phyloP scores from a whole-genome alignment of 2,329 filamentous ascomycete species.

The Fusarium ambrosium region DNA sequence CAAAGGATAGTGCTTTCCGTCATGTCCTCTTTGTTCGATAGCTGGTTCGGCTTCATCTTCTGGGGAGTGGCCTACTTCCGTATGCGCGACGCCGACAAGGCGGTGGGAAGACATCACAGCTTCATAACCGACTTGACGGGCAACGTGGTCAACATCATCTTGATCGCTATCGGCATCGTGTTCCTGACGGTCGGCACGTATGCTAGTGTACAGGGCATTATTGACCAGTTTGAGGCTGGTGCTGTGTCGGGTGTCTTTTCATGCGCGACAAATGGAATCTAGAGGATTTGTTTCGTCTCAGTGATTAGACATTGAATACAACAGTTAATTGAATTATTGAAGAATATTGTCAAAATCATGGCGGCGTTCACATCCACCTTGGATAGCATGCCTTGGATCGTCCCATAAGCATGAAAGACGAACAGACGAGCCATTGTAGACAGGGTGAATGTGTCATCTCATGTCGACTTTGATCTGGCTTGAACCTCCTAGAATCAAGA shows the following conservation, averaged over 20 bases:
- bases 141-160: conserved; percentile 76
- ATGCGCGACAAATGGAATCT: conserved; percentile 77
- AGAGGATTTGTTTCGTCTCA: neutral
- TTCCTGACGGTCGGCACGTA: conserved; percentile 89
- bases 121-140: conserved; percentile 64
- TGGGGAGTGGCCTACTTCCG: conserved; percentile 87
- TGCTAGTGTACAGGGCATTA: conserved; percentile 79
- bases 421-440: neutral
- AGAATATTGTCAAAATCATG: neutral
- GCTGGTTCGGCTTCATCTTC: conserved; percentile 96
- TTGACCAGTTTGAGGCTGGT: conserved; percentile 76
- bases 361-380: neutral
- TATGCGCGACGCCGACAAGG: conserved; percentile 75
- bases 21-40: conserved; percentile 92
- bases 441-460: neutral
- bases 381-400: neutral
- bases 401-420: neutral
- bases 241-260: conserved; percentile 80
- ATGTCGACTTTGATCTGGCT: neutral
- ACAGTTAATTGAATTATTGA: neutral
- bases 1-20: conserved; percentile 68
- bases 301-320: neutral
- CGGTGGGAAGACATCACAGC: conserved; percentile 66
- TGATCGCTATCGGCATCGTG: conserved; percentile 82
- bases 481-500: neutral